Evolutionary conservation across 805 yeast genomes (phyloP).

Genomic region (Candida cerambycidarum): DNA sequence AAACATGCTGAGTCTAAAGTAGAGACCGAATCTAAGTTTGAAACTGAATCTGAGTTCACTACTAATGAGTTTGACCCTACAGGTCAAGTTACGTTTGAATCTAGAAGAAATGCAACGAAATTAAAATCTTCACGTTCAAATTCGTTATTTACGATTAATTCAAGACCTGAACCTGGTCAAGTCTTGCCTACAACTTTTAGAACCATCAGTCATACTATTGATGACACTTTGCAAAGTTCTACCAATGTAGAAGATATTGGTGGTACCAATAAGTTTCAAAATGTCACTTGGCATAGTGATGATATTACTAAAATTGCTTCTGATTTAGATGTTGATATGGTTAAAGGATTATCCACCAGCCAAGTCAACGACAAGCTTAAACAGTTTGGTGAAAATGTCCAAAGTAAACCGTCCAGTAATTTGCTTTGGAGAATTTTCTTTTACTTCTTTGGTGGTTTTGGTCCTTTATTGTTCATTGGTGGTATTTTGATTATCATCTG

Average conservation of each 20-base stretch:
- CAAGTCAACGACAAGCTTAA: conserved; percentile 16
- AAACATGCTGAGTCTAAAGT: no score
- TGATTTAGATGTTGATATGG: conserved; percentile 20
- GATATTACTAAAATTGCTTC: conserved; percentile 21
- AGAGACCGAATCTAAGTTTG: neutral
- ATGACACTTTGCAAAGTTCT: conserved; percentile 13
- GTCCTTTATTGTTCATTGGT: conserved; percentile 39
- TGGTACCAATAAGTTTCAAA: conserved; percentile 18
- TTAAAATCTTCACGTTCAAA: neutral
- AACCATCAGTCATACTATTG: conserved; percentile 37
- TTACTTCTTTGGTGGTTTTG: conserved; percentile 51
- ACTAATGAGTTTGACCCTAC: neutral
- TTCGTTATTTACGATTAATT: conserved; percentile 6
- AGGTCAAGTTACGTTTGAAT: neutral
- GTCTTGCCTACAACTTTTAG: conserved; percentile 37
- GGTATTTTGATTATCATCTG: conserved; percentile 42
- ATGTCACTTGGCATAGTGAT: conserved; percentile 31
- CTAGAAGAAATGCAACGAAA: neutral
- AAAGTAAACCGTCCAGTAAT: conserved; percentile 35
- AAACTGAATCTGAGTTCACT: neutral
- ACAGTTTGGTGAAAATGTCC: conserved; percentile 35
- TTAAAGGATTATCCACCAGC: conserved; percentile 22
- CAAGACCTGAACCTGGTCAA: conserved; percentile 7
- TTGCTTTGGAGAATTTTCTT: conserved; percentile 30
- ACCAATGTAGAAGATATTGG: conserved; percentile 10